Evolutionary conservation across 2,329 filamentous ascomycete species (phyloP), one percentile per base, ranked within the genome.

Genomic region (Colletotrichum navitas): DNA sequence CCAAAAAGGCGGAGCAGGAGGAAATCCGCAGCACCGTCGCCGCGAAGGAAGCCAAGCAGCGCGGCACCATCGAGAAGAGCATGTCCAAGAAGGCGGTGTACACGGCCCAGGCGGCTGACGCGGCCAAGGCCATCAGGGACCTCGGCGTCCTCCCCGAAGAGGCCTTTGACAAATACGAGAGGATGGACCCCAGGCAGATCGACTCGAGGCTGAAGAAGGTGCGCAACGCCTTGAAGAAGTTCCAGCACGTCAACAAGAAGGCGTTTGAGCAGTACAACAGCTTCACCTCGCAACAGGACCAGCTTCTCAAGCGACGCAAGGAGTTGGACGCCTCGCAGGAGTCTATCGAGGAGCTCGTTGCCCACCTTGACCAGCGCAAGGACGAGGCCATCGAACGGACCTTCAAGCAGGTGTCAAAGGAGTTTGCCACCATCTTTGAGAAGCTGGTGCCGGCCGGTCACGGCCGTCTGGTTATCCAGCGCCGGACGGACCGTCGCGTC

Each of bases 191-290:
- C 34, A 93, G 95, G 5, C 73, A 90, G 86, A 89, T 90, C 71
- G 85, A 85, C n/a, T 84, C 84, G 51, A 91, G 92, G 68, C 89
- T 98, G 32, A 94, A 96, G 83, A 97, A 95, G 78, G 94, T 95
- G 78, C 97, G 97, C 74, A 94, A 97, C 76, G 91, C 93, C 0
- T 86, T 98, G 66, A 98, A 98, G 84, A 97, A 98, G 80, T 98
- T 96, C 84, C 94, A 94, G 66, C 94, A 98, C 78, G 95, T 99
- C 83, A 99, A 99, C 88, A 99, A 98, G 85, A 98, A 99, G 84
- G 96, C 96, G 0, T 97, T 98, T 79, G 97, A 99, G 82, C 96
- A 99, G 81, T 99, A 98, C 85, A 97, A 95, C 84, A 97, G 92
- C 83, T 99, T 98, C 80, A 98, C 95, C 10, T 93, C 91, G 62